phyloP scores from a whole-genome alignment of 768 basidiomycete genomes.

The Suillus bovinus region DNA sequence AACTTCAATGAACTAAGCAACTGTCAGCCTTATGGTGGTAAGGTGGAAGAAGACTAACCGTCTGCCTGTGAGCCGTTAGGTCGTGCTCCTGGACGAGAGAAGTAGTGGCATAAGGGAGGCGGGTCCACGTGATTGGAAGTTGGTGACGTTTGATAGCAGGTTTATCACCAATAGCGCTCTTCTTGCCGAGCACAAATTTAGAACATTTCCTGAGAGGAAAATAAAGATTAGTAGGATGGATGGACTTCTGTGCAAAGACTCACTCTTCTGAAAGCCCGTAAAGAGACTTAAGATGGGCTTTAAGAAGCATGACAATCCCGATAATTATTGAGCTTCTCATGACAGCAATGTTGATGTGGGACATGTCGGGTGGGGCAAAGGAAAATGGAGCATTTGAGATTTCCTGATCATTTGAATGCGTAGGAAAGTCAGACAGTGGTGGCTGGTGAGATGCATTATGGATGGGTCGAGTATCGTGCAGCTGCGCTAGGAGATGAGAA shows the following conservation, averaged over 20 bases:
- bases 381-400: background rate
- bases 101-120: constrained; percentile 64
- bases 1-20: constrained; percentile 63
- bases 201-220: constrained; percentile 72
- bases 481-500: constrained; percentile 62
- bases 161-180: constrained; percentile 86
- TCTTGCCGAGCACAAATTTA: constrained; percentile 87
- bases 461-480: constrained; percentile 39
- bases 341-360: constrained; percentile 26
- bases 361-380: background rate
- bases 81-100: constrained; percentile 67
- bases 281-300: constrained; percentile 77
- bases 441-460: constrained; percentile 11
- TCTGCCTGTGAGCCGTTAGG: constrained; percentile 56
- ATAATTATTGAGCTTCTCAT: constrained; percentile 75
- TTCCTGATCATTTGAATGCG: constrained; percentile 9
- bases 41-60: constrained; percentile 47
- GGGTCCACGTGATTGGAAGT: constrained; percentile 67
- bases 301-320: constrained; percentile 85
- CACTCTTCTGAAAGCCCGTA: constrained; percentile 94
- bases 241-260: constrained; percentile 29
- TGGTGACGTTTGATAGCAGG: constrained; percentile 65
- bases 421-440: background rate
- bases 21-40: constrained; percentile 4
- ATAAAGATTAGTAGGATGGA: background rate